These are phyloP conservation scores for Amanita molliuscula DNA, from an alignment of 768 basidiomycete species.

Conservation along the genomic window DNA sequence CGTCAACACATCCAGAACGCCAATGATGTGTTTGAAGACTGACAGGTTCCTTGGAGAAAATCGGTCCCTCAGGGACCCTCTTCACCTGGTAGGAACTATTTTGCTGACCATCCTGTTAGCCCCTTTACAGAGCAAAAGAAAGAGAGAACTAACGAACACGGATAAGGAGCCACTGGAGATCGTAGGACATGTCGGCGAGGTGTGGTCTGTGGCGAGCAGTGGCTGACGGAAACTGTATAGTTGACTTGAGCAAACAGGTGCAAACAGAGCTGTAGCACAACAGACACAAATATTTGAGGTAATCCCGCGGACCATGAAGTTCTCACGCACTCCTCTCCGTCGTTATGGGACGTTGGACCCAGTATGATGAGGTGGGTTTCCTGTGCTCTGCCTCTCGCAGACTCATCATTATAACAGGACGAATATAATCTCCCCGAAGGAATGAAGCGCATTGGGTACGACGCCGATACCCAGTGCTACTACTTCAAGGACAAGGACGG, in stretches of 20 bases:
- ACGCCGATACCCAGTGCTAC: conserved; percentile 60
- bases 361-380: conserved; percentile 32
- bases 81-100: conserved; percentile 84
- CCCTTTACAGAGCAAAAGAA: neutral
- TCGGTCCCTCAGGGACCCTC: conserved; percentile 56
- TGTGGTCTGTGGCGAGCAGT: conserved; percentile 14
- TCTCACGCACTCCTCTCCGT: neutral
- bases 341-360: conserved; percentile 29
- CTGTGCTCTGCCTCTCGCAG: neutral
- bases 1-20: neutral
- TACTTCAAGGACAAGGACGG: conserved; percentile 51
- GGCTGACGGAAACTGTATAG: conserved; percentile 33
- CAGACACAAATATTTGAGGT: neutral
- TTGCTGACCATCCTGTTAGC: conserved; percentile 34
- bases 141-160: conserved; percentile 43
- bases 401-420: conserved; percentile 22
- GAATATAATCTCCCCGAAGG: conserved; percentile 42
- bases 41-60: conserved; percentile 82
- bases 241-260: conserved; percentile 19
- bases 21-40: conserved; percentile 18
- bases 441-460: conserved; percentile 66
- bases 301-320: neutral
- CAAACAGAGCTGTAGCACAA: neutral
- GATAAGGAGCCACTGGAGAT: conserved; percentile 91
- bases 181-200: conserved; percentile 64